Conservation (phyloP, 257 asterid species). For the Solanum dulcamara region DNA sequence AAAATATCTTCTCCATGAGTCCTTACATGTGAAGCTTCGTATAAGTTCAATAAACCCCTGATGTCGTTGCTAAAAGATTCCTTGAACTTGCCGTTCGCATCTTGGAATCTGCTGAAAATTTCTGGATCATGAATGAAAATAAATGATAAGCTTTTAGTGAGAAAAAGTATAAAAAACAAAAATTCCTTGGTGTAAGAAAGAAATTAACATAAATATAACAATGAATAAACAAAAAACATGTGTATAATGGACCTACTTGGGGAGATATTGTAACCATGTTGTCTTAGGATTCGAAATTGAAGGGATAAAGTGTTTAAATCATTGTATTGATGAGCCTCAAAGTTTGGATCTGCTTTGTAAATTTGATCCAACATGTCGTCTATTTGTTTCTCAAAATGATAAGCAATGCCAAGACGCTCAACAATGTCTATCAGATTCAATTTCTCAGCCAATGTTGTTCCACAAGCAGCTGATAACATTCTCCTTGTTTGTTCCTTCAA, state of each 20-base stretch:
- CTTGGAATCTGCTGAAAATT: slow-evolving; percentile 16
- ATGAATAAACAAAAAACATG: too few relatives aligned
- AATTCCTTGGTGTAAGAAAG: neutral
- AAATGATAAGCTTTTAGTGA: neutral
- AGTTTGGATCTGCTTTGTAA: neutral
- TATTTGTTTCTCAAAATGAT: slow-evolving; percentile 23
- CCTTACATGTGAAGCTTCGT: slow-evolving; percentile 27
- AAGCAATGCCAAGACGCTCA: slow-evolving; percentile 26
- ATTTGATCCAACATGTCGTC: slow-evolving; percentile 7
- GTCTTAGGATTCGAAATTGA: slow-evolving; percentile 24
- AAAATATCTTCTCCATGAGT: slow-evolving; percentile 17
- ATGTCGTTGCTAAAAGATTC: neutral
- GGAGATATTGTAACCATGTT: slow-evolving; percentile 25
- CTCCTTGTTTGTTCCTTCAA: slow-evolving; percentile 18
- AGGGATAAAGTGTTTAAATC: slow-evolving; percentile 11
- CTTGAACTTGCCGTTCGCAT: slow-evolving; percentile 9
- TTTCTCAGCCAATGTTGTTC: neutral
- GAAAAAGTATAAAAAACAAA: too few relatives aligned
- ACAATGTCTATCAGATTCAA: slow-evolving; percentile 16
- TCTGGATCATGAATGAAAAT: neutral
- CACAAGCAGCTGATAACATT: neutral
- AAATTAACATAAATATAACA: too few relatives aligned
- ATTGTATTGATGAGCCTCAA: neutral
- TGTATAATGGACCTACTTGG: neutral
- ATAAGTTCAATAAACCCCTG: slow-evolving; percentile 13